Percentiles rank a stretch among this genome's conserved stretches.
phyloP scores from a whole-genome alignment of 2,329 filamentous ascomycete genomes.

The Colletotrichum camelliae region DNA sequence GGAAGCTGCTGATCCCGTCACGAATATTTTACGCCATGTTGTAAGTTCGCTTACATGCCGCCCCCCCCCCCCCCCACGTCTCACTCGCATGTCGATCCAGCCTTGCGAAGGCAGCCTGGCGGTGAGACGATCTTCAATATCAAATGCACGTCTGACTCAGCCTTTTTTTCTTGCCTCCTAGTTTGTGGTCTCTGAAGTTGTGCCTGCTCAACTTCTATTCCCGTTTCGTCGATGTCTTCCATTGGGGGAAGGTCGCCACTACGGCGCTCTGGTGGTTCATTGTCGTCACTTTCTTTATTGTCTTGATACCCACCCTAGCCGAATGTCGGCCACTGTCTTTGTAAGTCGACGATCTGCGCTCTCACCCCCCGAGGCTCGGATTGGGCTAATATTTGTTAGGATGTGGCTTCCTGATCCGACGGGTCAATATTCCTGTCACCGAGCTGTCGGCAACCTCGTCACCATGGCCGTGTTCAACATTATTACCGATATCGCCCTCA shows the following conservation, averaged over 20 bases:
- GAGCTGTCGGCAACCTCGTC: slow-evolving; percentile 31
- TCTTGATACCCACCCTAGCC: slow-evolving; percentile 29
- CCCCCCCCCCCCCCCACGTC: neutral
- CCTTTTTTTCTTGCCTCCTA: neutral
- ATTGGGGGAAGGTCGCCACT: slow-evolving; percentile 26
- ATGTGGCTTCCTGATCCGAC: slow-evolving; percentile 11
- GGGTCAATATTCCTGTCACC: slow-evolving; percentile 24
- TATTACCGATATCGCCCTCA: slow-evolving; percentile 32
- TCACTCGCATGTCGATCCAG: neutral
- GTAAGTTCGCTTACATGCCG: slow-evolving; percentile 20
- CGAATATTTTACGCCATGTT: slow-evolving; percentile 35
- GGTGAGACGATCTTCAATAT: neutral
- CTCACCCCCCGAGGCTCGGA: rapidly evolving
- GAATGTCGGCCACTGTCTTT: slow-evolving; percentile 32
- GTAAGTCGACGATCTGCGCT: slow-evolving; percentile 2
- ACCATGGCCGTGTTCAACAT: slow-evolving; percentile 35
- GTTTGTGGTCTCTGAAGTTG: slow-evolving; percentile 34
- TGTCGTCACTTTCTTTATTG: slow-evolving; percentile 29
- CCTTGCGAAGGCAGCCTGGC: neutral
- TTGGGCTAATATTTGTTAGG: neutral
- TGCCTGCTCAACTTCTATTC: slow-evolving; percentile 34
- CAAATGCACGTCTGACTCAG: neutral
- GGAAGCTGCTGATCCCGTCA: slow-evolving; percentile 31
- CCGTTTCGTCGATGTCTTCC: slow-evolving; percentile 29
- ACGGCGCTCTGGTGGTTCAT: slow-evolving; percentile 30